Conservation (phyloP, 257 asterid species). For the Petunia axillaris region DNA sequence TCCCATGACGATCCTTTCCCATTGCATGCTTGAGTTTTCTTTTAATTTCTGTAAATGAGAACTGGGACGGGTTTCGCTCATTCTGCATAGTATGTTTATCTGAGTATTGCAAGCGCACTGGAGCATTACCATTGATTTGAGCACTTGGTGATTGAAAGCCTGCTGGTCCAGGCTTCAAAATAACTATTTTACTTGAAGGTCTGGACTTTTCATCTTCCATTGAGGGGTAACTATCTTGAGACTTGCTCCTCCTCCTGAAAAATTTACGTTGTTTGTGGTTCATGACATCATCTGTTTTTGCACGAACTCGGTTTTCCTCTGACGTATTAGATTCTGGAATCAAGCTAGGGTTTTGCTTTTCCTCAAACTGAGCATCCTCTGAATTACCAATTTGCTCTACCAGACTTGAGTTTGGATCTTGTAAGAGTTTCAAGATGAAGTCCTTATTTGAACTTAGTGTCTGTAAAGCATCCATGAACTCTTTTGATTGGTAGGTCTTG, state of each 20-base stretch:
- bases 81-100: constrained; percentile 38
- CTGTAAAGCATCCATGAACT: constrained; percentile 70
- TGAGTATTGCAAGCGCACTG: constrained; percentile 35
- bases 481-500: constrained; percentile 51
- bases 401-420: constrained; percentile 62
- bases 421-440: constrained; percentile 57
- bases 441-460: constrained; percentile 55
- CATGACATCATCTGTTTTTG: constrained; percentile 51
- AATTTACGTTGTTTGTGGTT: constrained; percentile 54
- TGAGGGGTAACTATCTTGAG: constrained; percentile 59
- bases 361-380: constrained; percentile 45
- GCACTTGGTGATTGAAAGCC: constrained; percentile 47
- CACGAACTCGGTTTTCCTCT: constrained; percentile 42
- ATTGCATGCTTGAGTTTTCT: constrained; percentile 84
- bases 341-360: constrained; percentile 38
- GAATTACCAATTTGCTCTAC: constrained; percentile 53
- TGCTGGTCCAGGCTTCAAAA: constrained; percentile 76
- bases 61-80: constrained; percentile 58
- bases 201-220: constrained; percentile 50
- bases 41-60: constrained; percentile 83
- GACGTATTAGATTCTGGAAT: constrained; percentile 38
- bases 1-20: constrained; percentile 68
- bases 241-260: constrained; percentile 78
- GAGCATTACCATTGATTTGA: constrained; percentile 33
- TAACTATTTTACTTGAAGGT: constrained; percentile 62